phyloP scores from a whole-genome alignment of 306 rosid genomes.

The Cicer judaicum region DNA sequence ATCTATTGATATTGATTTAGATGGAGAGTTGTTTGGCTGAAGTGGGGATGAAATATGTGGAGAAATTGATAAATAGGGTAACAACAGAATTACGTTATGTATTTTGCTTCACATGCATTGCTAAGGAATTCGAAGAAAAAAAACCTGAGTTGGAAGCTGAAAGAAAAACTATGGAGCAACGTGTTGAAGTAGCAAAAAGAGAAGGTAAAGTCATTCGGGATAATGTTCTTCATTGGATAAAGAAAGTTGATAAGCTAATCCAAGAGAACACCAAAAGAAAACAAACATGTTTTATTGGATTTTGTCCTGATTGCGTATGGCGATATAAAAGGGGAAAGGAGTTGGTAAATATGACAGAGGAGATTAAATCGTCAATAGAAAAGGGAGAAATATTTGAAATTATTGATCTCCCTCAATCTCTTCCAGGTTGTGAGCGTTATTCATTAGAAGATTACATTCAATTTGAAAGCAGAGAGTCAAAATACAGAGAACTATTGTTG shows the following conservation, averaged over 20 bases:
- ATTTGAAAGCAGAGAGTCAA: neutral
- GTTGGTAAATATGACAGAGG: neutral
- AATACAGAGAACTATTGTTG: neutral
- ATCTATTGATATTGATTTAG: too few species aligned
- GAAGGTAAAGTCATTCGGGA: neutral
- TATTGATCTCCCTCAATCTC: neutral
- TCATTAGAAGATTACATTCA: neutral
- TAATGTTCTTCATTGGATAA: neutral
- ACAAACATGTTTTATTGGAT: neutral
- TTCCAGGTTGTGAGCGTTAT: neutral
- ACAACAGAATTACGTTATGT: neutral
- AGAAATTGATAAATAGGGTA: neutral
- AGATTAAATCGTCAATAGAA: neutral
- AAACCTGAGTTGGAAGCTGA: neutral
- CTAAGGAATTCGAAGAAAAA: neutral
- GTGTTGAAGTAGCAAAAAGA: neutral
- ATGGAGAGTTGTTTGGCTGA: too few species aligned
- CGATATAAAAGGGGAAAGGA: constrained; percentile 7
- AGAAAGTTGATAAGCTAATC: neutral
- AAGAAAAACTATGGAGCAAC: accelerated
- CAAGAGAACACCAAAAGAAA: neutral
- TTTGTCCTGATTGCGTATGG: constrained; percentile 14
- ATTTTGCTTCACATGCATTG: neutral
- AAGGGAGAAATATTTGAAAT: neutral
- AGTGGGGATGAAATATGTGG: neutral